Evolutionary conservation across 768 basidiomycete species (phyloP), one percentile per base, ranked within the genome.

Genomic region (Tylopilus balloui): DNA sequence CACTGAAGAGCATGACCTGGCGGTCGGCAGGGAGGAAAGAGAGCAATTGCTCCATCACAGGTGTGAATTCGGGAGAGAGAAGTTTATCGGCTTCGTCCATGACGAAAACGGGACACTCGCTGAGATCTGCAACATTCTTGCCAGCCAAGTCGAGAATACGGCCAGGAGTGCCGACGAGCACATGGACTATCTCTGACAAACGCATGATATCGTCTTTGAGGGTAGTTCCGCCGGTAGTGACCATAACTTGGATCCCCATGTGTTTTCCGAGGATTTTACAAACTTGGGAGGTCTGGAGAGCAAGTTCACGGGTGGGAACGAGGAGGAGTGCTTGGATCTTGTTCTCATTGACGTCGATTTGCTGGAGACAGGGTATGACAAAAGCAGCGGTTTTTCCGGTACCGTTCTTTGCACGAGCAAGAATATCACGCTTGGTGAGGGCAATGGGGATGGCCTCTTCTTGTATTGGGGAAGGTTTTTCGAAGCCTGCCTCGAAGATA

Each of bases 1-100:
- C 95, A 45, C 93, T 96, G 73, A 99, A 98, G 56, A 99, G 78
- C 95, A 97, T 97, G 65, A 99, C 93, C 73, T 99, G 95, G 47
- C 92, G 80, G 62, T 87, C 81, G 47, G 76, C 65, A 24, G 92
- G 91, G 49, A 96, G 78, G 73, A 88, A 91, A 24, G 79, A 78
- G 50, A 99, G 78, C 31, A 99, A 72, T 64, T 96, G 91, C 73
- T 98, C 95, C 84, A 99, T 95, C 50, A 99, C 94, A 52, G 95
- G 94, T 12, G 93, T 87, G 64, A 99, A 99, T 73, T 99, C 95
- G 49, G 93, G 92, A 7, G 88, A 92, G 45, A 98, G 84, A 42
- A 98, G 81, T 69, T 98, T 99, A 71, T 98, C 96, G 40, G 95
- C 95, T 72, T 99, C 95, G 69, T 99, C 95, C 95, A 99, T 99